Evolutionary conservation across 2,329 filamentous ascomycete species (phyloP).

Genomic region (Paraphoma chrysanthemicola): DNA sequence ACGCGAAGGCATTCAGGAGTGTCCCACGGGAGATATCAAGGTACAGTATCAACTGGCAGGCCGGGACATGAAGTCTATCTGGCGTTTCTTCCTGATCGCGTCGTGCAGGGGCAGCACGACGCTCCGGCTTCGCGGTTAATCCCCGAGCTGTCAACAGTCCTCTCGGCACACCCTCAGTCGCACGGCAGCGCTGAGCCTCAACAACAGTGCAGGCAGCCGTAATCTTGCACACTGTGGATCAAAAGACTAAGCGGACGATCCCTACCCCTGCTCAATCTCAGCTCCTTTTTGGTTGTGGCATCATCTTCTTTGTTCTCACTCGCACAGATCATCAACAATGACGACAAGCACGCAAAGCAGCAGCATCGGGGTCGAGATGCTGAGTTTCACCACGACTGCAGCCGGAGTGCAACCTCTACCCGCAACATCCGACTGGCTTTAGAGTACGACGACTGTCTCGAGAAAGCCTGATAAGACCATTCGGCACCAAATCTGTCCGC

Average conservation of each 20-base stretch:
- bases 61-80: background rate
- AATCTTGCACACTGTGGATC: background rate
- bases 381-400: background rate
- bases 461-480: background rate
- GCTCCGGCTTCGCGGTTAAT: background rate
- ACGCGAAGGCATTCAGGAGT: no score
- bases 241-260: background rate
- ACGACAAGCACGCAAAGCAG: background rate
- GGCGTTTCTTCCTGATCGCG: background rate
- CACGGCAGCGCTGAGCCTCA: constrained; percentile 4
- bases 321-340: no score
- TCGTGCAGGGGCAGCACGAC: background rate
- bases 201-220: constrained; percentile 6
- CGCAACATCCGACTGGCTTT: background rate
- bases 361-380: background rate
- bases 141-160: background rate
- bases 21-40: background rate
- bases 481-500: background rate
- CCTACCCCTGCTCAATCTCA: background rate
- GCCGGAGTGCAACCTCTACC: background rate
- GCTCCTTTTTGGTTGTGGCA: background rate
- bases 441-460: background rate
- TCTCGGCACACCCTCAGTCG: background rate
- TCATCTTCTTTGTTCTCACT: background rate
- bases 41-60: background rate